Base-by-base conservation (phyloP, 352 stramenopile genomes). In the Halophytophthora polymorphica region DNA sequence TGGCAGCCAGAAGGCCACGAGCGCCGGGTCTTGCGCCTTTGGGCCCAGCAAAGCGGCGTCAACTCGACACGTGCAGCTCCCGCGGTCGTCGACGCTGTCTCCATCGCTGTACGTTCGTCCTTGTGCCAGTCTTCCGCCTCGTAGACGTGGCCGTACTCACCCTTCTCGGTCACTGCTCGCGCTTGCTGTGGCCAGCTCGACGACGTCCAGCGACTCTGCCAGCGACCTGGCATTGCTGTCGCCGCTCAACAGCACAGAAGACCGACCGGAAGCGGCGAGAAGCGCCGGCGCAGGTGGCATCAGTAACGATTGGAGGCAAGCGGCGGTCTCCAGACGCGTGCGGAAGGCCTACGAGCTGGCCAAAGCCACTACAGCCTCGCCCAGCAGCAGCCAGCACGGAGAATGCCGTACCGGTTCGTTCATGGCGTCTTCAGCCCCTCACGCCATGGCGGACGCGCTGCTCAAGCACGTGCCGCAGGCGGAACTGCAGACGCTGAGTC, bases 291-390 rank as follows among this genome's bases (percentile, higher is more conserved):
- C 55, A 37, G 51, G 55, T 45, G 54, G 40, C 23, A 58, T 48
- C 18, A 46, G 59, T 34, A 46, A 43, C 25, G 35, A 38, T 1
- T 43, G 50, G n/a, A 70, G 63, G 15, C 65, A 76, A 6, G 50
- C 59, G 14, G 34, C 64, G 1, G 45, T 86, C 13, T 75, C 73
- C 3, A 58, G 71, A 35, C 60, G 73, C 19, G 43, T 88, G 18
- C 70, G 61, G 2, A 76, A 71, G 43, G 70, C 73, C 4, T 88
- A 85, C 23, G 63, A 86, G 14, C 60, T 66, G 0, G 73, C 69
- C 10, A 88, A 88, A 63, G 70, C 53, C 48, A 53, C 58, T 18
- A 54, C 44, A 19, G 49, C 7, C 10, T 50, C 34, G 19, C 43
- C 53, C 31, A 15, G 17, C 12, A 66, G 42, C 33, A 54, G 45